Evolutionary conservation across 2,329 filamentous ascomycete genomes (phyloP).

Genomic region (Diplodia seriata): DNA sequence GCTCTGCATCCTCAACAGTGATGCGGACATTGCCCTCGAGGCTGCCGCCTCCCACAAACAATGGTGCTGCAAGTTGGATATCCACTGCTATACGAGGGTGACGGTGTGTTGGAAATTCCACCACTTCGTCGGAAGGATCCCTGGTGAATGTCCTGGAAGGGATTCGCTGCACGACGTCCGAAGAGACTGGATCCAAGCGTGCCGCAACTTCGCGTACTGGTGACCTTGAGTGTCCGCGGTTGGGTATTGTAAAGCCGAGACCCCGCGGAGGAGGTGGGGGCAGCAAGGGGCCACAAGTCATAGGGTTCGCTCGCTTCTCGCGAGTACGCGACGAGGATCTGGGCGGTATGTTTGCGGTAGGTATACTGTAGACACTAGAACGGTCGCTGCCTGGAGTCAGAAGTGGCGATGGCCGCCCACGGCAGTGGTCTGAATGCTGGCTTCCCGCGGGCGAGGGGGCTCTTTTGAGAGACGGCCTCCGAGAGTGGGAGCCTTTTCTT

Average conservation of each 20-base stretch:
- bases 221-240: constrained; percentile 55
- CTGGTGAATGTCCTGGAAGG: constrained; percentile 59
- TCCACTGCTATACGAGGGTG: constrained; percentile 59
- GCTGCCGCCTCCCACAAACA: constrained; percentile 63
- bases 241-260: constrained; percentile 50
- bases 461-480: constrained; percentile 41
- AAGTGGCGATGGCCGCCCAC: constrained; percentile 26
- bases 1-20: constrained; percentile 56
- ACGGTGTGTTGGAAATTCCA: constrained; percentile 57
- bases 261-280: constrained; percentile 40
- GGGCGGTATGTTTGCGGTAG: constrained; percentile 53
- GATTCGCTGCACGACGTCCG: constrained; percentile 52
- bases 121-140: constrained; percentile 55
- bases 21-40: constrained; percentile 60
- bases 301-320: constrained; percentile 37
- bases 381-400: constrained; percentile 47
- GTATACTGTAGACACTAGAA: constrained; percentile 56
- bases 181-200: constrained; percentile 51
- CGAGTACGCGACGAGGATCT: constrained; percentile 54
- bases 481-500: constrained; percentile 29
- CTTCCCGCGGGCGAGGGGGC: constrained; percentile 43
- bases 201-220: constrained; percentile 55
- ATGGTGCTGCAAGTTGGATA: constrained; percentile 57
- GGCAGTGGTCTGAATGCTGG: constrained; percentile 36
- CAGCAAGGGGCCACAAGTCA: constrained; percentile 35